Evolutionary conservation across 192 early-diverging fungal genomes (phyloP), one percentile per base, ranked within the genome.

Genomic region (Phycomyces nitens): DNA sequence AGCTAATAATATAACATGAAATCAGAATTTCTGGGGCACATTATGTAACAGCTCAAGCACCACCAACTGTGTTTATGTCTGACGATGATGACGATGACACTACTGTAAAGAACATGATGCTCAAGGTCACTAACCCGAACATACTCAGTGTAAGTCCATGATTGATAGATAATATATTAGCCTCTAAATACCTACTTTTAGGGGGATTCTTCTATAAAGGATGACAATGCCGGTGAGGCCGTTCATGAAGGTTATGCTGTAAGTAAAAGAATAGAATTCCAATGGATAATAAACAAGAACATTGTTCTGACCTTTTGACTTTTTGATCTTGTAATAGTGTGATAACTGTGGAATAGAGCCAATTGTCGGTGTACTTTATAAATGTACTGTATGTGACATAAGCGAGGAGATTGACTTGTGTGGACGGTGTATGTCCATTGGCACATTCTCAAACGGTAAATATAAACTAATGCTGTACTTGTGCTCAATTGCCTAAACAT

Each of bases 281-380:
- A 42, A 8, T 56, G 20, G 20, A n/a, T 53, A 60, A 50, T 38
- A 21, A 24, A 8, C 38, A 34, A 34, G n/a, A n/a, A n/a, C n/a
- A n/a, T n/a, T n/a, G n/a, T n/a, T n/a, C n/a, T n/a, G n/a, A n/a
- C n/a, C n/a, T n/a, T n/a, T n/a, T n/a, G n/a, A n/a, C n/a, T n/a
- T 34, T 34, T 34, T 34, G 7, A 34, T 65, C 77, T 27, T 69
- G 53, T 49, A 69, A 61, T 71, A 88, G 73, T 91, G 89, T 69
- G 85, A 89, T 73, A 74, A 80, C 18, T 91, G 89, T 68, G 76
- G 81, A 20, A 77, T 83, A 10, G 89, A 91, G 54, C 89, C 89
- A 5, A 89, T 91, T 55, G 72, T 91, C 15, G 89, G 89, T 18
- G 73, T 82, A 18, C 81, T 85, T 3, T 88, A 87, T 70, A 83